Conservation (phyloP, 139 green algal genomes). For the Ostreobium quekettii region DNA sequence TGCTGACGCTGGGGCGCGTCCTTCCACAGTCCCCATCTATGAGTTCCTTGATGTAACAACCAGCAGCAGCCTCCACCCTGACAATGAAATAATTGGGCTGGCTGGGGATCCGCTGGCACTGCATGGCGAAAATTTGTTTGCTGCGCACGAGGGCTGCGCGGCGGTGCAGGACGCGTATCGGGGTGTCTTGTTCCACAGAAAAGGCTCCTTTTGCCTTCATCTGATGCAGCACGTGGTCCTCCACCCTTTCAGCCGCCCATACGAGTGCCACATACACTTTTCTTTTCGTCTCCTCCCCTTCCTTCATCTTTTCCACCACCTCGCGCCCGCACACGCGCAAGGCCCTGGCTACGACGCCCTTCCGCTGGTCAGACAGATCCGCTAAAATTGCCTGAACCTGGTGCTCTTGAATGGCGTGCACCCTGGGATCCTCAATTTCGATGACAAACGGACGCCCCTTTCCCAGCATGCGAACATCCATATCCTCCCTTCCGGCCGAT, state of each 20-base stretch:
- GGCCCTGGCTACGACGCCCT: conserved; percentile 30
- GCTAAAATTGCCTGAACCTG: background rate
- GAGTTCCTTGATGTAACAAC: conserved; percentile 92
- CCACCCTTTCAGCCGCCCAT: conserved; percentile 34
- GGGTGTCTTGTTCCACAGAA: conserved; percentile 69
- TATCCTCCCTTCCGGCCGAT: conserved; percentile 69
- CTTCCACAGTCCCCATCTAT: conserved; percentile 73
- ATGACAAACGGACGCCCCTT: conserved; percentile 70
- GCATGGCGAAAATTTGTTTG: conserved; percentile 29
- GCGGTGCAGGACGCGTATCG: conserved; percentile 73
- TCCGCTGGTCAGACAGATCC: conserved; percentile 6
- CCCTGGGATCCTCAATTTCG: conserved; percentile 48
- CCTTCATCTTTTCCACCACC: conserved; percentile 46
- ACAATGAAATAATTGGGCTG: conserved; percentile 51
- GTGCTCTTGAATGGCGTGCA: background rate
- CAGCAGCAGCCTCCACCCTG: conserved; percentile 57
- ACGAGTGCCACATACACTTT: conserved; percentile 74
- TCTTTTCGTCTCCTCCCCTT: conserved; percentile 60
- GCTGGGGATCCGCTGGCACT: conserved; percentile 18
- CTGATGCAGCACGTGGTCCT: conserved; percentile 25
- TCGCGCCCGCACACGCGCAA: conserved; percentile 24
- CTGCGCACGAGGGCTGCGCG: conserved; percentile 49
- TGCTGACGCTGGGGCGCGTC: conserved; percentile 53
- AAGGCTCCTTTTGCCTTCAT: conserved; percentile 39
- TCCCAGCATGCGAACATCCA: conserved; percentile 84